Conservation (phyloP, 352 stramenopile genomes). For the Globisporangium lucens region DNA sequence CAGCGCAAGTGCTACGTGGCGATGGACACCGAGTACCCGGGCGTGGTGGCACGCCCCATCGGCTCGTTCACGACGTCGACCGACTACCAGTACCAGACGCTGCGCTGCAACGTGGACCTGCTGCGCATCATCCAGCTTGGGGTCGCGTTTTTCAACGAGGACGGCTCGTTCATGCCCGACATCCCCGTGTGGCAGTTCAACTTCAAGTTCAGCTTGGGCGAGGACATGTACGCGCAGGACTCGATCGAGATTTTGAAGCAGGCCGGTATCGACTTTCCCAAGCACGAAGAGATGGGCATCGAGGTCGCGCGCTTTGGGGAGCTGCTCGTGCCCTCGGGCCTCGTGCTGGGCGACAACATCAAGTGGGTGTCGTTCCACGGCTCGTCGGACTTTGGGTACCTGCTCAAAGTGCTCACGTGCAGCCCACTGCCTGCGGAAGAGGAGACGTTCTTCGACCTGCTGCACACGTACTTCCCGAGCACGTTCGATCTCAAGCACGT, state of each 20-base stretch:
- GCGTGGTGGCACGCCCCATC: slow-evolving; percentile 97
- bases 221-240: slow-evolving; percentile 99
- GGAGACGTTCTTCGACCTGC: slow-evolving; percentile 95
- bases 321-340: slow-evolving; percentile 95
- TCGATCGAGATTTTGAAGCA: slow-evolving; percentile 98
- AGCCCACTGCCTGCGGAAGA: slow-evolving; percentile 86
- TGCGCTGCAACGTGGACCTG: slow-evolving; percentile 99
- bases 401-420: slow-evolving; percentile 96
- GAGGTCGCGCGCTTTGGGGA: slow-evolving; percentile 97
- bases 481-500: slow-evolving; percentile 99
- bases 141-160: slow-evolving; percentile 95
- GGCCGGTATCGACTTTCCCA: slow-evolving; percentile 97
- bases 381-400: slow-evolving; percentile 99
- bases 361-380: slow-evolving; percentile 99
- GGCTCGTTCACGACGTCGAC: slow-evolving; percentile 93
- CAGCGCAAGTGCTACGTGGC: slow-evolving; percentile 97
- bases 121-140: slow-evolving; percentile 99
- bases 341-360: slow-evolving; percentile 98
- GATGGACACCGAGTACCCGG: slow-evolving; percentile 99
- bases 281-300: slow-evolving; percentile 95
- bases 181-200: slow-evolving; percentile 99
- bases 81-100: slow-evolving; percentile 98
- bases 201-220: slow-evolving; percentile 97
- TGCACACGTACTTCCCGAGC: slow-evolving; percentile 98
- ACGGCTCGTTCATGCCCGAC: slow-evolving; percentile 92